Evolutionary conservation across 495 filamentous ascomycete genomes (phyloP).

Genomic region (Aspergillus diversus): DNA sequence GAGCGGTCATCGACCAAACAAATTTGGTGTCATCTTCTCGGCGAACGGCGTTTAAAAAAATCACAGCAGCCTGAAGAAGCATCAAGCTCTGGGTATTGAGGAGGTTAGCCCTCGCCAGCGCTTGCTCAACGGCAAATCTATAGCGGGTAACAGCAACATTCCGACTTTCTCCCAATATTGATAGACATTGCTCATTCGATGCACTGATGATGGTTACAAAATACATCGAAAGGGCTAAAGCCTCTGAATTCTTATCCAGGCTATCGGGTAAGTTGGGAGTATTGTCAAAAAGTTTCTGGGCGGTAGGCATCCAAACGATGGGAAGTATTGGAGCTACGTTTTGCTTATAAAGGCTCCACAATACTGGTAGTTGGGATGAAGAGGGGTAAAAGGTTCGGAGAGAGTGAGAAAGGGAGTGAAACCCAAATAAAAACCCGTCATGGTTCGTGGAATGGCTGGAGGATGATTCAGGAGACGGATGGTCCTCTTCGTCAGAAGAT

Average conservation of each 20-base stretch:
- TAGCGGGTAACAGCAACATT: slow-evolving; percentile 61
- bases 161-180: slow-evolving; percentile 42
- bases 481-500: slow-evolving; percentile 66
- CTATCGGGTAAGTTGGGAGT: slow-evolving; percentile 54
- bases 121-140: slow-evolving; percentile 80
- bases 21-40: slow-evolving; percentile 68
- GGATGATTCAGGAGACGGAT: slow-evolving; percentile 58
- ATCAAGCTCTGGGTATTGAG: slow-evolving; percentile 74
- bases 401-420: slow-evolving; percentile 59
- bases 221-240: slow-evolving; percentile 79
- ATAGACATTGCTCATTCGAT: slow-evolving; percentile 47
- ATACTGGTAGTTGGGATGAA: slow-evolving; percentile 62
- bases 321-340: slow-evolving; percentile 76
- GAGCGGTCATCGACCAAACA: slow-evolving; percentile 67
- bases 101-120: slow-evolving; percentile 73
- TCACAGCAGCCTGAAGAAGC: slow-evolving; percentile 75
- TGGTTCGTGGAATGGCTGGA: slow-evolving; percentile 55
- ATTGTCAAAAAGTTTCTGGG: slow-evolving; percentile 49
- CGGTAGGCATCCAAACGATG: slow-evolving; percentile 66
- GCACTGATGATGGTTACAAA: slow-evolving; percentile 73
- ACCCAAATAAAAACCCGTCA: slow-evolving; percentile 72
- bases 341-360: slow-evolving; percentile 70
- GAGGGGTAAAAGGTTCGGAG: slow-evolving; percentile 56
- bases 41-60: slow-evolving; percentile 70
- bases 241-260: slow-evolving; percentile 66